Conservation (phyloP, 192 early-diverging fungal genomes). For the Backusella luteola region DNA sequence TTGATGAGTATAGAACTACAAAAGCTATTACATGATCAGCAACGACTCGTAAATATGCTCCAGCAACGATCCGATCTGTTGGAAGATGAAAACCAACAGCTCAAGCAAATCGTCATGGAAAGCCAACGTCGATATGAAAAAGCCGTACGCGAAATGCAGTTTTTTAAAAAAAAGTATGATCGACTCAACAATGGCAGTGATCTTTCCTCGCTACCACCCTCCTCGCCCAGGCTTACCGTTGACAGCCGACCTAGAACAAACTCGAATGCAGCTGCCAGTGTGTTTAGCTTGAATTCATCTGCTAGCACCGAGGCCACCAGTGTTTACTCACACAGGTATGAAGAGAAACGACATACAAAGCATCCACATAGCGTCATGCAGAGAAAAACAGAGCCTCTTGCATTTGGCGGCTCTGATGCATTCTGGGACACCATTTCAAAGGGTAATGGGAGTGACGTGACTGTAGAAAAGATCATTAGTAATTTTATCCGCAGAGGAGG, state of each 20-base stretch:
- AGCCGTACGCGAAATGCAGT: slow-evolving; percentile 39
- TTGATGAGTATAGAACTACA: slow-evolving; percentile 11
- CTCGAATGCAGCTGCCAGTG: slow-evolving; percentile 9
- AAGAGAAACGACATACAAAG: neutral
- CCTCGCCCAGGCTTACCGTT: neutral
- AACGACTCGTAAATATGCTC: slow-evolving; percentile 9
- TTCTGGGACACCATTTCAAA: slow-evolving; percentile 37
- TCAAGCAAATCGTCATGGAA: neutral
- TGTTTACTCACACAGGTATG: slow-evolving; percentile 1
- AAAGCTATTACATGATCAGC: slow-evolving; percentile 13
- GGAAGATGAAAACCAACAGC: slow-evolving; percentile 17
- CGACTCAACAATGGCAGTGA: neutral
- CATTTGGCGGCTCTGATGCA: slow-evolving; percentile 36
- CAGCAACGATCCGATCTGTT: slow-evolving; percentile 1
- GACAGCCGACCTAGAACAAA: neutral
- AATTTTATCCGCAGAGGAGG: slow-evolving; percentile 35
- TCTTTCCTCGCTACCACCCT: neutral
- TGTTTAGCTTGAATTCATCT: slow-evolving; percentile 10
- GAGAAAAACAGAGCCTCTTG: slow-evolving; percentile 21
- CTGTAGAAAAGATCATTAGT: slow-evolving; percentile 37
- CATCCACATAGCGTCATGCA: neutral
- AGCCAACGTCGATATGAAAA: slow-evolving; percentile 36
- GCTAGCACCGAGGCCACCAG: slow-evolving; percentile 4
- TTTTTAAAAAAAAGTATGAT: slow-evolving; percentile 35
- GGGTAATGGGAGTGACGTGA: slow-evolving; percentile 23